A percentile compares a stretch with the other conserved stretches of the same genome.
phyloP scores from a whole-genome alignment of 495 filamentous ascomycete species.

The Penicillium malachiteum region DNA sequence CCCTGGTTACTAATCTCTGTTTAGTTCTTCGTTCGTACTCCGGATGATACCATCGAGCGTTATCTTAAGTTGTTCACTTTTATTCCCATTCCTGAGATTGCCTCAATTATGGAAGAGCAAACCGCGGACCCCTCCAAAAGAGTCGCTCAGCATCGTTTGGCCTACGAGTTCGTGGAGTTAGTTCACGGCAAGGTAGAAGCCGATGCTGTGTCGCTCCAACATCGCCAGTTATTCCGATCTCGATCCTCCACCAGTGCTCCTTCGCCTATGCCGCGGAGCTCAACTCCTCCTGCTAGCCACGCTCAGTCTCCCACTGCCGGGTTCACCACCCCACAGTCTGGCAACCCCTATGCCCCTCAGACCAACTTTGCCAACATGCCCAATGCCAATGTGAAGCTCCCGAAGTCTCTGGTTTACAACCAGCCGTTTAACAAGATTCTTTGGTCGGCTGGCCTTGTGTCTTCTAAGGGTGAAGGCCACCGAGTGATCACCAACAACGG shows the following conservation, averaged over 20 bases:
- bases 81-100: slow-evolving; percentile 64
- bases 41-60: slow-evolving; percentile 74
- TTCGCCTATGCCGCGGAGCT: slow-evolving; percentile 35
- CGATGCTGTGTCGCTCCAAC: slow-evolving; percentile 53
- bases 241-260: slow-evolving; percentile 41
- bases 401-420: slow-evolving; percentile 59
- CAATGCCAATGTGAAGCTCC: slow-evolving; percentile 58
- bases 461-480: slow-evolving; percentile 64
- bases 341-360: slow-evolving; percentile 42
- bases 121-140: slow-evolving; percentile 63
- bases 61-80: slow-evolving; percentile 94
- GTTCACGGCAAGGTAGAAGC: slow-evolving; percentile 69
- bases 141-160: slow-evolving; percentile 76
- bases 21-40: slow-evolving; percentile 81
- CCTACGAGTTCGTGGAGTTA: slow-evolving; percentile 73
- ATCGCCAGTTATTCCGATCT: slow-evolving; percentile 55
- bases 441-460: slow-evolving; percentile 64
- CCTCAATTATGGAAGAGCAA: slow-evolving; percentile 64
- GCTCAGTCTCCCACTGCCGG: slow-evolving; percentile 20
- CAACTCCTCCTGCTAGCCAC: slow-evolving; percentile 17
- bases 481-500: slow-evolving; percentile 58
- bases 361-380: slow-evolving; percentile 51
- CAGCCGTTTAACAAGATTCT: slow-evolving; percentile 64
- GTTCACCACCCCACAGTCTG: slow-evolving; percentile 38
- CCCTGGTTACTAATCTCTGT: slow-evolving; percentile 15